Evolutionary conservation across 2,329 filamentous ascomycete species (phyloP).

Genomic region (Microsporum canis): DNA sequence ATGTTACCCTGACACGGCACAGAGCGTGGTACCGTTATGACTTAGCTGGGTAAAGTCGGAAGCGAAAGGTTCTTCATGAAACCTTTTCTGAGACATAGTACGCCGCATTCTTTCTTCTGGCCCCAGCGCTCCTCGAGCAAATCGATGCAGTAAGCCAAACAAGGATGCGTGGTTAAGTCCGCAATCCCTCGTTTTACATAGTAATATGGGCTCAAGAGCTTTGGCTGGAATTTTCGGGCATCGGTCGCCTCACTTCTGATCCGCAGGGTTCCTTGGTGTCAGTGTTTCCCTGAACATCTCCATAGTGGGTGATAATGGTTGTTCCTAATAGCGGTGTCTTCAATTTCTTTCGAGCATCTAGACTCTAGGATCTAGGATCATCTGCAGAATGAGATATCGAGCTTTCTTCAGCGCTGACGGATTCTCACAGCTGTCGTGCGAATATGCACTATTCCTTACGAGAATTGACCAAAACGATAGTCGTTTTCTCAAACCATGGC

Average conservation of each 20-base stretch:
- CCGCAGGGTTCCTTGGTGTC: neutral
- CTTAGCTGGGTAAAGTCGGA: neutral
- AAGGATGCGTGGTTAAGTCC: neutral
- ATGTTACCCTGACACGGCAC: neutral
- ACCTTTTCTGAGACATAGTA: slow-evolving; percentile 1
- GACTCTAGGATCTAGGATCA: neutral
- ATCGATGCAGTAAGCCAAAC: neutral
- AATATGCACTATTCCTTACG: neutral
- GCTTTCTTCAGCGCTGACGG: neutral
- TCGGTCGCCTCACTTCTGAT: neutral
- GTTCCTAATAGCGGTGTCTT: neutral
- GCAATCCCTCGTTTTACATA: neutral
- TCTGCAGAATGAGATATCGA: neutral
- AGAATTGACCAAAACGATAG: neutral
- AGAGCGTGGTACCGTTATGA: neutral
- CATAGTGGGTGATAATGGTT: neutral
- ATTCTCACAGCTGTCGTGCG: neutral
- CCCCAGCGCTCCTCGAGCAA: neutral
- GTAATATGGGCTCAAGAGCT: neutral
- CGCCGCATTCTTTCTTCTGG: neutral
- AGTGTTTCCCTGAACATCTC: neutral
- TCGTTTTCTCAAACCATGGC: neutral
- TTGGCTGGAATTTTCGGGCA: neutral
- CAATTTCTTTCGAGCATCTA: neutral
- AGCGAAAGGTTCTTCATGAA: neutral